Percentiles rank a stretch among this genome's conserved stretches.
These are phyloP conservation scores for Fremontodendron californicum DNA, from an alignment of 345 rosid species.

Conservation along the genomic window DNA sequence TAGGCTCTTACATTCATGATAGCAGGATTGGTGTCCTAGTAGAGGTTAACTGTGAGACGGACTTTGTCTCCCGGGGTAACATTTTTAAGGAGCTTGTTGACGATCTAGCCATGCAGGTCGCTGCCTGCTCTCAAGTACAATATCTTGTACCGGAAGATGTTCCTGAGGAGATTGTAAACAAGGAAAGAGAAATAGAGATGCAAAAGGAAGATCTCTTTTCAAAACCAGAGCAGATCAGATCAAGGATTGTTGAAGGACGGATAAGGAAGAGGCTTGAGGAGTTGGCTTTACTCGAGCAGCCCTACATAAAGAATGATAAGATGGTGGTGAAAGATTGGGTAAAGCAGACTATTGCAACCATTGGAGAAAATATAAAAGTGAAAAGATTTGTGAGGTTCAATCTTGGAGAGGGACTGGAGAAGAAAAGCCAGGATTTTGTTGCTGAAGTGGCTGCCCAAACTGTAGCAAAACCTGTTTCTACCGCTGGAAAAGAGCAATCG, in stretches of 20 bases:
- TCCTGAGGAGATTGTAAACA: constrained; percentile 67
- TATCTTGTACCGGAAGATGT: constrained; percentile 80
- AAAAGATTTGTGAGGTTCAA: constrained; percentile 78
- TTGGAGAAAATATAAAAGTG: constrained; percentile 89
- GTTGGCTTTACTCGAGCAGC: constrained; percentile 87
- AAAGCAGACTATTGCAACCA: constrained; percentile 87
- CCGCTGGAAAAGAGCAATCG: constrained; percentile 49
- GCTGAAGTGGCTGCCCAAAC: constrained; percentile 97
- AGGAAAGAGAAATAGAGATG: constrained; percentile 89
- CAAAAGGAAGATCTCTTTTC: constrained; percentile 92
- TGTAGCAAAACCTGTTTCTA: constrained; percentile 48
- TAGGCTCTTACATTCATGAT: constrained; percentile 91
- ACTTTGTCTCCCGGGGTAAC: constrained; percentile 89
- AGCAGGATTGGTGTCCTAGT: constrained; percentile 87
- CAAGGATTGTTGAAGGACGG: constrained; percentile 85
- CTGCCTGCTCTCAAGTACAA: constrained; percentile 89
- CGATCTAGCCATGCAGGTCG: constrained; percentile 97
- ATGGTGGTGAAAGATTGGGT: constrained; percentile 79
- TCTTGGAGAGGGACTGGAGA: constrained; percentile 91
- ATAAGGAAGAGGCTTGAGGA: constrained; percentile 86
- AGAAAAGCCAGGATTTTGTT: constrained; percentile 91
- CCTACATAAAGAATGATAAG: constrained; percentile 89
- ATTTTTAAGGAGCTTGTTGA: constrained; percentile 91
- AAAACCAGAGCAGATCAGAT: constrained; percentile 86
- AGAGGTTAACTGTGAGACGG: constrained; percentile 95